Conservation (phyloP, 2,329 filamentous ascomycete genomes). For the Lachnellula suecica region DNA sequence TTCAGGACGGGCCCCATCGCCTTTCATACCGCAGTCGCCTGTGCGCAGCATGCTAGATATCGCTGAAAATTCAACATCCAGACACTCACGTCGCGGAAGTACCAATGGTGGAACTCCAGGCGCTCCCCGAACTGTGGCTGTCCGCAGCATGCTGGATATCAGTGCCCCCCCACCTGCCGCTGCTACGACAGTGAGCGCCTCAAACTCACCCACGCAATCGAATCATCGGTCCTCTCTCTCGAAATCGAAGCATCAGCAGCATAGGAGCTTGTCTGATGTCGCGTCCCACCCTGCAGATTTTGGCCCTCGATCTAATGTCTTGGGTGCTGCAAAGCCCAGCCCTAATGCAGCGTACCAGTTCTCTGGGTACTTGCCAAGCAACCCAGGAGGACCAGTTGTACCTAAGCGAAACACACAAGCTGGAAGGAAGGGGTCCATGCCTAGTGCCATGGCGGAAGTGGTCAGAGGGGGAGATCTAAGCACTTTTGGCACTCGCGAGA, state of each 20-base stretch:
- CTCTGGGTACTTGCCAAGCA: constrained; percentile 54
- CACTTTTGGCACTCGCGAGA: constrained; percentile 33
- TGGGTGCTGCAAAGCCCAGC: constrained; percentile 34
- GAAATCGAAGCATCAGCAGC: constrained; percentile 21
- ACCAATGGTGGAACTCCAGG: constrained; percentile 37
- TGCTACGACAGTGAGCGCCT: constrained; percentile 43
- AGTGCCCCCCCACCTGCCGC: constrained; percentile 29
- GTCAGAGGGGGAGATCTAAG: constrained; percentile 53
- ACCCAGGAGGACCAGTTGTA: constrained; percentile 38
- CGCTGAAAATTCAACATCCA: constrained; percentile 19
- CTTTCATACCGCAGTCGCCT: too few species aligned
- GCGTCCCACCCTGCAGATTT: constrained; percentile 48
- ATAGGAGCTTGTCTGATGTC: constrained; percentile 55
- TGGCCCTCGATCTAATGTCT: constrained; percentile 36
- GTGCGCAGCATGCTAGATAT: constrained; percentile 59
- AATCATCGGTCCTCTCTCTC: constrained; percentile 34
- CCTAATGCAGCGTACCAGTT: constrained; percentile 60
- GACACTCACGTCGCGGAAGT: constrained; percentile 24
- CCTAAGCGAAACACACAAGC: constrained; percentile 53
- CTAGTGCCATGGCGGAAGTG: constrained; percentile 50
- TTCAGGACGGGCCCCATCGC: constrained; percentile 48
- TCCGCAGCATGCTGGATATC: constrained; percentile 67
- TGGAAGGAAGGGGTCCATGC: constrained; percentile 36
- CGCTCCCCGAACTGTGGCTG: constrained; percentile 39
- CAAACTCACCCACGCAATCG: constrained; percentile 46